Conservation (phyloP, 1,284 basidiomycete genomes). For the Meripilus lineatus region DNA sequence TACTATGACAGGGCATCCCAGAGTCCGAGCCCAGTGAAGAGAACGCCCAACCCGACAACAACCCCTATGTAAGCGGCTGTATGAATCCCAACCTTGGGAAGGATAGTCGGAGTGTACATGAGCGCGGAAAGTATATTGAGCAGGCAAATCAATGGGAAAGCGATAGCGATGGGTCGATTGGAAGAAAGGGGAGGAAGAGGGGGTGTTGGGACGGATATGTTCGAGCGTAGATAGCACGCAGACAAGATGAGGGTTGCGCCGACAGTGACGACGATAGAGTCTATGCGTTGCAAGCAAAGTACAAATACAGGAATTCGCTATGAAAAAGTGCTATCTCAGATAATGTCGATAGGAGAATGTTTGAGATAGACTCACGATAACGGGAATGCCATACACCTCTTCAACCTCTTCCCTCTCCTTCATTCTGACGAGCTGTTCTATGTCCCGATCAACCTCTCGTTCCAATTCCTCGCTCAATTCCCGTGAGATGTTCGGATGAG, state of each 20-base stretch:
- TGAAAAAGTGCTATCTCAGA: not conserved
- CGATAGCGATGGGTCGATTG: constrained; percentile 36
- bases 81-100: constrained; percentile 65
- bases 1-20: constrained; percentile 64
- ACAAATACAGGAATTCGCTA: constrained; percentile 74
- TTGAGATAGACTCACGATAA: constrained; percentile 48
- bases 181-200: constrained; percentile 13
- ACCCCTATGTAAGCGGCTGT: constrained; percentile 63
- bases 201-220: constrained; percentile 19
- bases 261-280: constrained; percentile 62
- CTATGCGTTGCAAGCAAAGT: constrained; percentile 66
- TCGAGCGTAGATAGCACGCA: constrained; percentile 51
- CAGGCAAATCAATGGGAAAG: constrained; percentile 43
- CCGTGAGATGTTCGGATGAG: not conserved
- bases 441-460: constrained; percentile 50
- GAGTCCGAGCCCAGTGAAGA: constrained; percentile 62
- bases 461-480: constrained; percentile 24
- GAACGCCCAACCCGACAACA: constrained; percentile 55
- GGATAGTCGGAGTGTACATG: constrained; percentile 55
- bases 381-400: constrained; percentile 66
- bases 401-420: constrained; percentile 70
- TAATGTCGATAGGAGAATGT: not conserved
- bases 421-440: constrained; percentile 56
- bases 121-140: constrained; percentile 50
- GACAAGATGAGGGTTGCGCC: constrained; percentile 63